Base-by-base conservation (phyloP, 2,329 filamentous ascomycete genomes). In the Pseudocercospora musae region DNA sequence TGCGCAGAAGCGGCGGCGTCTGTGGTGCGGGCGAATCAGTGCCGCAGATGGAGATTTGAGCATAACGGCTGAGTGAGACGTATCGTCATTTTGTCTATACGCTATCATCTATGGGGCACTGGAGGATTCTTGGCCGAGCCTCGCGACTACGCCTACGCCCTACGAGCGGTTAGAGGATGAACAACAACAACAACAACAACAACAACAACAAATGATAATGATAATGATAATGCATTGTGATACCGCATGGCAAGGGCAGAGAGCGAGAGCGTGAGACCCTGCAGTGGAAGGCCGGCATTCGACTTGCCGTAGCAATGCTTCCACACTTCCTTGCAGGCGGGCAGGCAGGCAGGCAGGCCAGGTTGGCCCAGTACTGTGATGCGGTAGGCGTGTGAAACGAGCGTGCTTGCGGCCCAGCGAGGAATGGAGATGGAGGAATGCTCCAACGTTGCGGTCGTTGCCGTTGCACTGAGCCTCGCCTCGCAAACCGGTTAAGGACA, bases 161-260 rank as follows among this genome's bases (percentile, higher is more conserved):
- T 11, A n/a, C n/a, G n/a, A n/a, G n/a, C n/a, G n/a, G n/a, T n/a
- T n/a, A n/a, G n/a, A n/a, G n/a, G n/a, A n/a, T n/a, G n/a, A n/a
- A n/a, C n/a, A n/a, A n/a, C n/a, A n/a, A n/a, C n/a, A n/a, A n/a
- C n/a, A 33, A 9, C 13, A 31, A 56, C 53, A 56, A 56, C n/a
- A n/a, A n/a, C n/a, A n/a, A n/a, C n/a, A n/a, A n/a, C n/a, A n/a
- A n/a, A n/a, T n/a, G n/a, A n/a, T n/a, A n/a, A n/a, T n/a, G n/a
- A n/a, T n/a, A n/a, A n/a, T n/a, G n/a, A n/a, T n/a, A n/a, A n/a
- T 56, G 53, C 53, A 56, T 56, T 56, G 18, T 56, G 13, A 6
- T 25, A 33, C 11, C 4, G 31, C 11, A 33, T 33, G 11, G 52
- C 52, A 55, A 55, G 52, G 52, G 33, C n/a, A 44, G 40, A 44